A percentile compares a stretch with the other conserved stretches of the same genome.
phyloP scores from a whole-genome alignment of 129 eudicot species.

The Pulicaria dysenterica region DNA sequence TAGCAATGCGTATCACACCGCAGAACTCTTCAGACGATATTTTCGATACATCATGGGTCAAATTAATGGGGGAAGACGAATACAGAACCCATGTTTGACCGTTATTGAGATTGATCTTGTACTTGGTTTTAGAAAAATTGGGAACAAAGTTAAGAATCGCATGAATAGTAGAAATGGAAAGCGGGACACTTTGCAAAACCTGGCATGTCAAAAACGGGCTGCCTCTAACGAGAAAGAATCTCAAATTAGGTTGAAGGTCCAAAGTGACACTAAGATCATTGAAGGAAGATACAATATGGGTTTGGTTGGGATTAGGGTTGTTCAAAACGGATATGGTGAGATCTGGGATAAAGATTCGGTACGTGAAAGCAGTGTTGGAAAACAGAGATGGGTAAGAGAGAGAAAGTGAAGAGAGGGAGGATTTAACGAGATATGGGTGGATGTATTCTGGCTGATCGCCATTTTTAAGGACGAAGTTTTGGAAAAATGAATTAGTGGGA shows the following conservation, averaged over 20 bases:
- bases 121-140: slow-evolving; percentile 51
- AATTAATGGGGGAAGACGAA: slow-evolving; percentile 56
- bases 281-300: slow-evolving; percentile 63
- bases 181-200: slow-evolving; percentile 23
- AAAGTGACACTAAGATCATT: slow-evolving; percentile 74
- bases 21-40: slow-evolving; percentile 53
- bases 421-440: slow-evolving; percentile 77
- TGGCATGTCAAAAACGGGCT: slow-evolving; percentile 75
- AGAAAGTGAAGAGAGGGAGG: slow-evolving; percentile 61
- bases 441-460: slow-evolving; percentile 95
- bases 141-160: slow-evolving; percentile 58
- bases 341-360: slow-evolving; percentile 66
- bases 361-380: slow-evolving; percentile 55
- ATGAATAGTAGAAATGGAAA: slow-evolving; percentile 70
- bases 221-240: slow-evolving; percentile 86
- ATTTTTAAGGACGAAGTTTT: slow-evolving; percentile 74
- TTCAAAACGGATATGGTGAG: slow-evolving; percentile 55
- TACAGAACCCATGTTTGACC: slow-evolving; percentile 83
- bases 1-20: slow-evolving; percentile 66
- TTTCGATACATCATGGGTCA: slow-evolving; percentile 47
- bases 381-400: slow-evolving; percentile 76
- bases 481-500: slow-evolving; percentile 92
- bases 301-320: slow-evolving; percentile 46
- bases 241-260: slow-evolving; percentile 63
- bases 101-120: slow-evolving; percentile 57